A percentile compares a stretch with the other conserved stretches of the same genome.
These are phyloP conservation scores for Grosmannia penicillata DNA, from an alignment of 2,329 filamentous ascomycete species.

Conservation along the genomic window DNA sequence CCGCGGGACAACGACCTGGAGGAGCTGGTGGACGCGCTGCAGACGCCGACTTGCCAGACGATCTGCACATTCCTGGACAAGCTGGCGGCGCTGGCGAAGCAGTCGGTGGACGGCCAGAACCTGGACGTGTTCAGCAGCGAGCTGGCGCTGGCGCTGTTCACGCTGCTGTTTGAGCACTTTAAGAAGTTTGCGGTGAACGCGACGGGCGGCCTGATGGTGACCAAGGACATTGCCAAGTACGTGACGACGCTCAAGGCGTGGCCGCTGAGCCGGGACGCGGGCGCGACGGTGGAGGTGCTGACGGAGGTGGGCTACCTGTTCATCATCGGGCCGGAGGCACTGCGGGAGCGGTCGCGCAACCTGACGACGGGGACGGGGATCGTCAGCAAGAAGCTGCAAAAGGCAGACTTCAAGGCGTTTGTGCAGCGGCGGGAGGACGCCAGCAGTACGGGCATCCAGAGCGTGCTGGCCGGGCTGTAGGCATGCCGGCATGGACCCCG, in stretches of 20 bases:
- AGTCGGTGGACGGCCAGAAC: conserved; percentile 70
- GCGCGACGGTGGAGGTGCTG: conserved; percentile 64
- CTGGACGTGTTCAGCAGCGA: conserved; percentile 71
- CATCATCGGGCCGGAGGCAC: conserved; percentile 72
- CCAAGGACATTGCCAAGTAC: conserved; percentile 91
- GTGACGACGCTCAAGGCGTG: conserved; percentile 73
- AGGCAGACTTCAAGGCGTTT: conserved; percentile 67
- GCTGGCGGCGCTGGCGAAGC: conserved; percentile 45
- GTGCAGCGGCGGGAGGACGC: conserved; percentile 76
- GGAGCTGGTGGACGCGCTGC: conserved; percentile 53
- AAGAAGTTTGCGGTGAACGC: conserved; percentile 89
- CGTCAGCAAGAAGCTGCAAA: conserved; percentile 40
- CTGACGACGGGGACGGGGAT: conserved; percentile 25
- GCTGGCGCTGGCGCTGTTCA: conserved; percentile 63
- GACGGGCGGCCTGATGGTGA: conserved; percentile 86
- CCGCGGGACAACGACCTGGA: conserved; percentile 64
- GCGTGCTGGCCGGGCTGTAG: conserved; percentile 12
- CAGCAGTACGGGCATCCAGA: conserved; percentile 36
- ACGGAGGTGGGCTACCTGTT: conserved; percentile 92
- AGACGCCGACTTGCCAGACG: conserved; percentile 71
- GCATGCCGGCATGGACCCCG: too few species aligned
- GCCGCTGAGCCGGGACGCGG: conserved; percentile 56
- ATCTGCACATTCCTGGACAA: conserved; percentile 69
- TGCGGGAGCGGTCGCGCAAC: conserved; percentile 54
- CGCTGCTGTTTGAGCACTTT: conserved; percentile 78